These are phyloP conservation scores for Eragrostis curvula DNA, from an alignment of 176 grass and related monocot genomes.

Conservation along the genomic window DNA sequence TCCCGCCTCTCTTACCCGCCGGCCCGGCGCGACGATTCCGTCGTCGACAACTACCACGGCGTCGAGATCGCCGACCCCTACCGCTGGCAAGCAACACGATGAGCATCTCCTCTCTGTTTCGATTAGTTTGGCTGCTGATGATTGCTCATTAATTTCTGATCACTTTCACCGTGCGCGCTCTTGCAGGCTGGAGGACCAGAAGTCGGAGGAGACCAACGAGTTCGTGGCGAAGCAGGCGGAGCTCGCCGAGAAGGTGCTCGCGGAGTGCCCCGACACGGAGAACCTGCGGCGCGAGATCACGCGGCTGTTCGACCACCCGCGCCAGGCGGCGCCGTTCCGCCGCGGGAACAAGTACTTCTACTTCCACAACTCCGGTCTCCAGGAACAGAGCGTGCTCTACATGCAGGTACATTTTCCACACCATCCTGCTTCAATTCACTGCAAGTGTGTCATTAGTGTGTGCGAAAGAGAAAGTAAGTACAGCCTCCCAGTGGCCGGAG, in stretches of 20 bases:
- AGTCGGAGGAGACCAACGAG: conserved; percentile 82
- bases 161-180: too few species aligned
- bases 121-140: neutral
- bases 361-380: conserved; percentile 88
- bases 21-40: conserved; percentile 63
- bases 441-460: too few species aligned
- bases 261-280: conserved; percentile 59
- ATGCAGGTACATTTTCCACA: too few species aligned
- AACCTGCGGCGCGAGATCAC: conserved; percentile 69
- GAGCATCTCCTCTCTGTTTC: neutral
- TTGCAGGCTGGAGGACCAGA: conserved; percentile 92
- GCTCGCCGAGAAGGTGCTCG: conserved; percentile 70
- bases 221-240: conserved; percentile 78
- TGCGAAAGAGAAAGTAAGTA: too few species aligned
- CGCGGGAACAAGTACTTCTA: conserved; percentile 88
- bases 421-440: too few species aligned
- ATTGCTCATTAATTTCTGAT: too few species aligned
- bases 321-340: conserved; percentile 75
- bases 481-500: too few species aligned
- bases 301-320: conserved; percentile 75
- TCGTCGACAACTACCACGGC: conserved; percentile 71
- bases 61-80: conserved; percentile 75
- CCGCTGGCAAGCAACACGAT: conserved; percentile 56
- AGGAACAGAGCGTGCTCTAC: conserved; percentile 92
- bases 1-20: conserved; percentile 61